Evolutionary conservation across 176 grass and related monocot genomes (phyloP).

Genomic region (Dactylis glomerata): DNA sequence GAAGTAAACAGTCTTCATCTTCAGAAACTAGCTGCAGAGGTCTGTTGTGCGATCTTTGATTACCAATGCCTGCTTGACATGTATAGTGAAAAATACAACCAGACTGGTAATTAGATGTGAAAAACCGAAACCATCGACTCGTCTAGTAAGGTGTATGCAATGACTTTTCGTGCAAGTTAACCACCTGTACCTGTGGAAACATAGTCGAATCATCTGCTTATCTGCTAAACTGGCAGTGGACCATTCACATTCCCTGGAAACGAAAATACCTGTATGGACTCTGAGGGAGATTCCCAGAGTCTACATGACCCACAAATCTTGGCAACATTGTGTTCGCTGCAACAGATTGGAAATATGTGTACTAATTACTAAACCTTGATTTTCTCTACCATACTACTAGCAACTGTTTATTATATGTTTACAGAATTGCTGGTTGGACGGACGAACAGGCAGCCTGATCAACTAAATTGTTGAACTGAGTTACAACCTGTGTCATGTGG

Average conservation of each 20-base stretch:
- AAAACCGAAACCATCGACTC: background rate
- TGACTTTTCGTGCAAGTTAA: background rate
- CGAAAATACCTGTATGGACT: background rate
- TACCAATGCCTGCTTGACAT: background rate
- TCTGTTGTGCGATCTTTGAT: slow-evolving; percentile 33
- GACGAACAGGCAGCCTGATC: background rate
- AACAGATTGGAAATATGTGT: background rate
- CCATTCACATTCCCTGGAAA: background rate
- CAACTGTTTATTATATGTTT: background rate
- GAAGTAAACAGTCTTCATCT: slow-evolving; percentile 59
- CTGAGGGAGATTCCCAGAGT: background rate
- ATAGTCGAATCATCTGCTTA: background rate
- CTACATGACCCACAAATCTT: background rate
- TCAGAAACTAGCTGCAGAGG: slow-evolving; percentile 75
- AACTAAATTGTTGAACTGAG: background rate
- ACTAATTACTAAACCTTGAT: background rate
- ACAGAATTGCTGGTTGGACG: background rate
- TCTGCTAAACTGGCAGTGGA: background rate
- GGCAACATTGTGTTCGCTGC: background rate
- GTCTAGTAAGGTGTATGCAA: background rate
- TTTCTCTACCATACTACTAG: background rate
- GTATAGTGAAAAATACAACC: background rate
- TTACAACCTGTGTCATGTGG: background rate
- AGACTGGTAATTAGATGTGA: background rate
- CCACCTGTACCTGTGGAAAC: background rate